A percentile compares a stretch with the other conserved stretches of the same genome.
These are phyloP conservation scores for Endoconidiophora polonica DNA, from an alignment of 2,329 filamentous ascomycete genomes.

Conservation along the genomic window DNA sequence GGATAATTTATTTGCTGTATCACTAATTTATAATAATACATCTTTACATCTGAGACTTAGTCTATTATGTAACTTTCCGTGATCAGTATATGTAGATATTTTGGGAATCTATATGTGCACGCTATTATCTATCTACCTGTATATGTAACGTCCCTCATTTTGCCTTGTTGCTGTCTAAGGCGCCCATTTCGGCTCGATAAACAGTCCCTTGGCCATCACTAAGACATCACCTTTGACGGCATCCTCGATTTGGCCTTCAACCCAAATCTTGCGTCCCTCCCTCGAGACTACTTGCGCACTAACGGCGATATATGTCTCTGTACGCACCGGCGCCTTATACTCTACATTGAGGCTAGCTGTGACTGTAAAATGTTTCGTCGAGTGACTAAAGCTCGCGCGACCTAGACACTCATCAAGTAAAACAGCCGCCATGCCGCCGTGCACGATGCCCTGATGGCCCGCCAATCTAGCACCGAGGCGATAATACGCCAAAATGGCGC, in stretches of 20 bases:
- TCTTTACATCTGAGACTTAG: background rate
- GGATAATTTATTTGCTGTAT: background rate
- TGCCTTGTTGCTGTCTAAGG: background rate
- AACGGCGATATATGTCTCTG: slow-evolving; percentile 12
- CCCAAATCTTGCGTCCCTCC: slow-evolving; percentile 15
- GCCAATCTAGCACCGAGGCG: slow-evolving; percentile 15
- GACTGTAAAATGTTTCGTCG: slow-evolving; percentile 13
- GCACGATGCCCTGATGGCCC: slow-evolving; percentile 15
- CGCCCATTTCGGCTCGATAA: slow-evolving; percentile 14
- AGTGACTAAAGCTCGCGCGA: slow-evolving; percentile 10
- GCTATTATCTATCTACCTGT: background rate
- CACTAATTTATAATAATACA: too few relatives aligned
- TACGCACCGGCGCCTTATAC: slow-evolving; percentile 13
- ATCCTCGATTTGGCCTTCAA: slow-evolving; percentile 13
- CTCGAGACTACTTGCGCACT: slow-evolving; percentile 11
- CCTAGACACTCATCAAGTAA: slow-evolving; percentile 16
- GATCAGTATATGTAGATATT: background rate
- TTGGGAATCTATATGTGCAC: background rate
- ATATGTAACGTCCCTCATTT: background rate
- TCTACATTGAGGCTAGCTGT: slow-evolving; percentile 15
- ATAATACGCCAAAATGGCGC: slow-evolving; percentile 6
- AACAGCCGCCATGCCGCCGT: slow-evolving; percentile 15
- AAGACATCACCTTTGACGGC: slow-evolving; percentile 11
- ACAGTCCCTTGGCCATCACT: slow-evolving; percentile 13
- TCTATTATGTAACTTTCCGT: background rate